phyloP scores from a whole-genome alignment of 305 asterid genomes.

The Euphrasia arctica region DNA sequence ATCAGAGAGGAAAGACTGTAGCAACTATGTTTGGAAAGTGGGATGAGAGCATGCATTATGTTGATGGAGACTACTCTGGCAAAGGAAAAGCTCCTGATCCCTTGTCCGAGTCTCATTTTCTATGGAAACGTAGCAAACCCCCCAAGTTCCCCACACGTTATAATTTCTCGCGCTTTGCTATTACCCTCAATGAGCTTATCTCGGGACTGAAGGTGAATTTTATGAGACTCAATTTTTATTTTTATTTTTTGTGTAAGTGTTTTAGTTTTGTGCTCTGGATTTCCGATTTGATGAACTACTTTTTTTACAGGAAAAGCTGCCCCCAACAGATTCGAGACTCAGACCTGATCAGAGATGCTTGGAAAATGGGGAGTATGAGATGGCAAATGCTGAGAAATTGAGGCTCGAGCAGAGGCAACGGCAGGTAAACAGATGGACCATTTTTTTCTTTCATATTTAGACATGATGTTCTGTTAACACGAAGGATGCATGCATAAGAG shows the following conservation, averaged over 20 bases:
- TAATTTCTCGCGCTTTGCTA: conserved; percentile 63
- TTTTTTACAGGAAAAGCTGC: conserved; percentile 45
- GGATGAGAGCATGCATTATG: conserved; percentile 55
- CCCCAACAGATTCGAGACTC: conserved; percentile 68
- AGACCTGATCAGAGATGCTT: conserved; percentile 68
- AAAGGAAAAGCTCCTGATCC: conserved; percentile 49
- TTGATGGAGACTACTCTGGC: conserved; percentile 40
- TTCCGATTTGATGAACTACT: too few species aligned
- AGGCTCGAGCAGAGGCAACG: conserved; percentile 66
- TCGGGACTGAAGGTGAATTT: conserved; percentile 57
- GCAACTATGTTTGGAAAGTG: conserved; percentile 75
- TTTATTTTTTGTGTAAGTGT: too few species aligned
- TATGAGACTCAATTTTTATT: neutral
- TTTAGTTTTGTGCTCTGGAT: too few species aligned
- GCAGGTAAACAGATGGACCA: conserved; percentile 36
- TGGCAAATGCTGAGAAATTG: conserved; percentile 60
- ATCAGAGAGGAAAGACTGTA: conserved; percentile 48
- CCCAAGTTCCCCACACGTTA: conserved; percentile 61
- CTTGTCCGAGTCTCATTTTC: conserved; percentile 55
- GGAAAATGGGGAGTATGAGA: conserved; percentile 62
- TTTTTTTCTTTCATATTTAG: neutral
- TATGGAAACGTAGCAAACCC: conserved; percentile 65
- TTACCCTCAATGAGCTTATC: conserved; percentile 61
- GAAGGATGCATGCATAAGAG: conserved; percentile 11
- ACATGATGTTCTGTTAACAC: conserved; percentile 2